These are phyloP conservation scores for Hysterium pulicare DNA, from an alignment of 2,329 filamentous ascomycete genomes.

Conservation along the genomic window DNA sequence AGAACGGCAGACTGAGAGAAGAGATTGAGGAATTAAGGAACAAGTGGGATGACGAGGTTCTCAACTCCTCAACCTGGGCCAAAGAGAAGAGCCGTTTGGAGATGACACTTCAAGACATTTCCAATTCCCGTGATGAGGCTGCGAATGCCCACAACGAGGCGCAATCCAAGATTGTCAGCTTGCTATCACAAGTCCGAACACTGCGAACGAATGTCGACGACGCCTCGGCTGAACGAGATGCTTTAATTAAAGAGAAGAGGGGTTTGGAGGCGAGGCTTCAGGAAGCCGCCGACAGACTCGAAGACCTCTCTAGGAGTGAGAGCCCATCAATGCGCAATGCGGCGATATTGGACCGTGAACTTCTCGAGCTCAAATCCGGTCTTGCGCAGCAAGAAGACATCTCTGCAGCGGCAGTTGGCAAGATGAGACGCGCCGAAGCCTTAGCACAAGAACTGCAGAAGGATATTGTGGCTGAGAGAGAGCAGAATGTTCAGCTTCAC, in stretches of 20 bases:
- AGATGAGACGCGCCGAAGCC: constrained; percentile 93
- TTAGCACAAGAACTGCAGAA: constrained; percentile 86
- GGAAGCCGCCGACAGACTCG: constrained; percentile 83
- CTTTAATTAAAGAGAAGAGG: constrained; percentile 83
- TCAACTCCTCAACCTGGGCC: constrained; percentile 96
- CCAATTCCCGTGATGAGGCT: constrained; percentile 89
- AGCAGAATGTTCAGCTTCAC: constrained; percentile 74
- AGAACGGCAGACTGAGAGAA: constrained; percentile 85
- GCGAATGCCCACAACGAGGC: constrained; percentile 91
- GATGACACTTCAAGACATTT: constrained; percentile 81
- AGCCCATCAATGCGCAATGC: constrained; percentile 86
- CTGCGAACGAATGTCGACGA: constrained; percentile 85
- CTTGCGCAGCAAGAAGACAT: constrained; percentile 94
- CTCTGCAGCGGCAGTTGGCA: constrained; percentile 84
- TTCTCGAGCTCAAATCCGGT: constrained; percentile 82
- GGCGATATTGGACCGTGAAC: constrained; percentile 81
- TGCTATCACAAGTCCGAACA: constrained; percentile 83
- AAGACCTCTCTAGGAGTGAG: constrained; percentile 81
- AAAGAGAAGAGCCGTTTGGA: constrained; percentile 95
- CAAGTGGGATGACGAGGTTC: constrained; percentile 97
- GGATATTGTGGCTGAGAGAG: constrained; percentile 82
- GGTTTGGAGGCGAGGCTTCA: constrained; percentile 78
- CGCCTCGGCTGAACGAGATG: constrained; percentile 77
- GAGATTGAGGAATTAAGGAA: constrained; percentile 91
- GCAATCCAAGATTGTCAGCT: constrained; percentile 84